phyloP scores from a whole-genome alignment of 441 rosid genomes.

The Pelargonium myrrhifolium region DNA sequence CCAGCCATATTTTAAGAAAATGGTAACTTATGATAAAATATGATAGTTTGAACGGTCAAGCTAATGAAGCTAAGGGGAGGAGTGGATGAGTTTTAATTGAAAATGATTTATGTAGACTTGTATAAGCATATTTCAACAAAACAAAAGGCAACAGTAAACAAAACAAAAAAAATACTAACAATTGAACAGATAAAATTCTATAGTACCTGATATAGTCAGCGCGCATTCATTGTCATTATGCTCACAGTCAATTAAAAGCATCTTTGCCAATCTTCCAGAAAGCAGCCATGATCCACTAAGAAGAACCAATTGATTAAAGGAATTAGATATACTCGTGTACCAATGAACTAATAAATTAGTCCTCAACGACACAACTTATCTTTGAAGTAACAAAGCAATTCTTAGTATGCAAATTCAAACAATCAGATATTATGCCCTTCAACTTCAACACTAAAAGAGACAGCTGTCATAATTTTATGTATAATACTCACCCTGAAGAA shows the following conservation, averaged over 20 bases:
- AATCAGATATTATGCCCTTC: not conserved
- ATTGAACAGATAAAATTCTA: conserved; percentile 13
- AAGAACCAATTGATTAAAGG: conserved; percentile 9
- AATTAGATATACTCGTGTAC: conserved; percentile 9
- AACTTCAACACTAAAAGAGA: not conserved
- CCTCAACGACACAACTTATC: conserved; percentile 1
- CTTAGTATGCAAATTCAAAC: conserved; percentile 12
- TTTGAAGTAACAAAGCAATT: conserved; percentile 9
- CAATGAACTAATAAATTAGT: not conserved
- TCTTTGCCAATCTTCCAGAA: conserved; percentile 79
- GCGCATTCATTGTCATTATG: conserved; percentile 63
- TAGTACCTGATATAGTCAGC: conserved; percentile 71
- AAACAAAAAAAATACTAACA: conserved; percentile 4
- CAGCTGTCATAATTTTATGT: conserved; percentile 1
- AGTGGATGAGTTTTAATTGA: not conserved
- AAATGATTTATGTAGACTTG: not conserved
- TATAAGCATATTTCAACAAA: not conserved
- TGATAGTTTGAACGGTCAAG: not conserved
- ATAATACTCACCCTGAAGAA: conserved; percentile 47
- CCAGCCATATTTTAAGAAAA: not conserved
- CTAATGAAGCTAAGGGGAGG: not conserved
- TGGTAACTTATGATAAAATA: not conserved
- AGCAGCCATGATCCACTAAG: conserved; percentile 69
- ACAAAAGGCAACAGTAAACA: not conserved
- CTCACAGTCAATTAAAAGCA: conserved; percentile 77